Conservation (phyloP, 2,329 filamentous ascomycete genomes). For the Dendryphion nanum region DNA sequence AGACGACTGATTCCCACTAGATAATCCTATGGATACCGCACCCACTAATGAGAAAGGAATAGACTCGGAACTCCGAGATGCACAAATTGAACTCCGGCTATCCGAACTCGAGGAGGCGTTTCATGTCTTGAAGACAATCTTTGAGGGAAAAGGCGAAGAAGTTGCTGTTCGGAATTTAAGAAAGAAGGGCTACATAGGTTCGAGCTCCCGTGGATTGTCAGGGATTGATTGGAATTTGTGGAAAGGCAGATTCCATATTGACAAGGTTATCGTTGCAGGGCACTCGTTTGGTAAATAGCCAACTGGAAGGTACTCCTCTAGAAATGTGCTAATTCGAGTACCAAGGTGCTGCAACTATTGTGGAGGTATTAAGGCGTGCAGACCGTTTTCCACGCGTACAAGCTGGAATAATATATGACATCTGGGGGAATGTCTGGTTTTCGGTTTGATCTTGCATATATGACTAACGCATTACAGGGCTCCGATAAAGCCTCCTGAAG, state of each 20-base stretch:
- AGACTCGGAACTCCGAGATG: conserved; percentile 58
- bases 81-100: conserved; percentile 62
- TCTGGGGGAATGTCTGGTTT: conserved; percentile 50
- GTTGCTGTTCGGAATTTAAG: conserved; percentile 56
- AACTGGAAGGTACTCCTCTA: too few relatives aligned
- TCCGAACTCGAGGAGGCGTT: conserved; percentile 66
- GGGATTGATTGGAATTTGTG: conserved; percentile 59
- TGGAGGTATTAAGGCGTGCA: conserved; percentile 58
- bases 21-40: conserved; percentile 46
- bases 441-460: not conserved
- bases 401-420: conserved; percentile 66
- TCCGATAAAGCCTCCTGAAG: conserved; percentile 42
- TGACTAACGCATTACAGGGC: conserved; percentile 38
- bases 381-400: conserved; percentile 58
- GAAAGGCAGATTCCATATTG: conserved; percentile 55
- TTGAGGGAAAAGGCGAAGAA: conserved; percentile 52
- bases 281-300: conserved; percentile 71
- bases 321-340: too few relatives aligned
- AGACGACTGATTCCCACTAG: conserved; percentile 11
- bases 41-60: conserved; percentile 60
- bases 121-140: conserved; percentile 55
- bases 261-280: conserved; percentile 61
- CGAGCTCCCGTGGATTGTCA: conserved; percentile 58
- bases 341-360: conserved; percentile 62
- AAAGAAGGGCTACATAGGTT: conserved; percentile 57